A percentile compares a stretch with the other conserved stretches of the same genome.
phyloP scores from a whole-genome alignment of 306 rosid species.

The Fragaria vesca region DNA sequence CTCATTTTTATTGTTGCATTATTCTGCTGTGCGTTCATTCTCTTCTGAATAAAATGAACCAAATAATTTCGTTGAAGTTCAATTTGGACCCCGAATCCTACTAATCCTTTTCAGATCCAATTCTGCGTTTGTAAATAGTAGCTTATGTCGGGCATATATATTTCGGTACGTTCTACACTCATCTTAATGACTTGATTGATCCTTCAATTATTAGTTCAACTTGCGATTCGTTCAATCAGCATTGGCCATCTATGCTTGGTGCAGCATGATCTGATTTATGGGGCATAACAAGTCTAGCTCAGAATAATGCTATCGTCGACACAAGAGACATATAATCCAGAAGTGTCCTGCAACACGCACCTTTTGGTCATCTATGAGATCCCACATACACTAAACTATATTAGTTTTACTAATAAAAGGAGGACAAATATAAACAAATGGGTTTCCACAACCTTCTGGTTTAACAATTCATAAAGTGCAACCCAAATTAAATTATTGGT shows the following conservation, averaged over 20 bases:
- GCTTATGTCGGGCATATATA: neutral
- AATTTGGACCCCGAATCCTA: neutral
- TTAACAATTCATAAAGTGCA: neutral
- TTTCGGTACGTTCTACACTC: slow-evolving; percentile 20
- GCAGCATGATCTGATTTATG: neutral
- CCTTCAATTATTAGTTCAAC: slow-evolving; percentile 3
- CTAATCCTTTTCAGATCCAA: slow-evolving; percentile 1
- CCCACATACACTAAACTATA: neutral
- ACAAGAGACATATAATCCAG: too few relatives aligned
- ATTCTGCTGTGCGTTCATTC: too few relatives aligned
- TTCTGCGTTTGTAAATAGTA: slow-evolving; percentile 6
- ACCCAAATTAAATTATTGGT: neutral
- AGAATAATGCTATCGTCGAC: neutral
- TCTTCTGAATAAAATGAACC: too few relatives aligned
- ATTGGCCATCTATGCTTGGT: neutral
- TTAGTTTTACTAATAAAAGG: neutral
- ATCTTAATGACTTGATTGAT: neutral
- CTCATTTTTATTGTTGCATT: too few relatives aligned
- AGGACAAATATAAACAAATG: neutral
- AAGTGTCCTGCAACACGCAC: too few relatives aligned
- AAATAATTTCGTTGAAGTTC: too few relatives aligned
- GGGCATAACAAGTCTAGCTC: neutral
- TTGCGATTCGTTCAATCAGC: neutral
- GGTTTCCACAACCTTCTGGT: slow-evolving; percentile 3
- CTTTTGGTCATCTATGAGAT: neutral